Conservation (phyloP, 2,329 filamentous ascomycete genomes). For the Dactylonectria macrodidyma region DNA sequence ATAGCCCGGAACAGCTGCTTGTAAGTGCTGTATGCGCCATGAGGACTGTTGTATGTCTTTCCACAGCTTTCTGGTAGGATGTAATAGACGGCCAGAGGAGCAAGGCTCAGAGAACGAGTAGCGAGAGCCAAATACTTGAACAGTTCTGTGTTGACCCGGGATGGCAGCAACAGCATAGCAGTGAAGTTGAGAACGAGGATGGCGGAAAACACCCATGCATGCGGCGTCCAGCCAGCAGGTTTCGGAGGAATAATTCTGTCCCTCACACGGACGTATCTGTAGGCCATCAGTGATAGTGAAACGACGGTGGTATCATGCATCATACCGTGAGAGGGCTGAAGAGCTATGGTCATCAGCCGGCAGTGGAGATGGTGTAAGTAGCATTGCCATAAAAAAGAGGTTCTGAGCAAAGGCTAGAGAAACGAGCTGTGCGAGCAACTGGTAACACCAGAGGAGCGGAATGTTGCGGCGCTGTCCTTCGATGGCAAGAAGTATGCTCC, state of each 20-base stretch:
- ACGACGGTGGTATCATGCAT: slow-evolving; percentile 11
- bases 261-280: slow-evolving; percentile 46
- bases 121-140: slow-evolving; percentile 55
- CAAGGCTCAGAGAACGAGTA: slow-evolving; percentile 58
- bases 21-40: slow-evolving; percentile 58
- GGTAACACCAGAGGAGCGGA: slow-evolving; percentile 68
- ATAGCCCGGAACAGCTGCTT: slow-evolving; percentile 63
- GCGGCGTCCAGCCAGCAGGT: slow-evolving; percentile 60
- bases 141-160: slow-evolving; percentile 56
- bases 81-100: slow-evolving; percentile 62
- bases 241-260: slow-evolving; percentile 56
- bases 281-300: slow-evolving; percentile 19
- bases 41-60: slow-evolving; percentile 57
- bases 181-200: slow-evolving; percentile 54
- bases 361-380: slow-evolving; percentile 68
- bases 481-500: slow-evolving; percentile 70
- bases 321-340: slow-evolving; percentile 51
- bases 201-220: slow-evolving; percentile 53
- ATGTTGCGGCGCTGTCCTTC: slow-evolving; percentile 72
- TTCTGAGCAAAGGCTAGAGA: slow-evolving; percentile 75
- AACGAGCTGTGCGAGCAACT: slow-evolving; percentile 71
- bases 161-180: slow-evolving; percentile 57
- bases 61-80: slow-evolving; percentile 67
- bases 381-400: slow-evolving; percentile 72
- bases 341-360: slow-evolving; percentile 44